Evolutionary conservation across 306 rosid species (phyloP).

Genomic region (Lathyrus tuberosus): DNA sequence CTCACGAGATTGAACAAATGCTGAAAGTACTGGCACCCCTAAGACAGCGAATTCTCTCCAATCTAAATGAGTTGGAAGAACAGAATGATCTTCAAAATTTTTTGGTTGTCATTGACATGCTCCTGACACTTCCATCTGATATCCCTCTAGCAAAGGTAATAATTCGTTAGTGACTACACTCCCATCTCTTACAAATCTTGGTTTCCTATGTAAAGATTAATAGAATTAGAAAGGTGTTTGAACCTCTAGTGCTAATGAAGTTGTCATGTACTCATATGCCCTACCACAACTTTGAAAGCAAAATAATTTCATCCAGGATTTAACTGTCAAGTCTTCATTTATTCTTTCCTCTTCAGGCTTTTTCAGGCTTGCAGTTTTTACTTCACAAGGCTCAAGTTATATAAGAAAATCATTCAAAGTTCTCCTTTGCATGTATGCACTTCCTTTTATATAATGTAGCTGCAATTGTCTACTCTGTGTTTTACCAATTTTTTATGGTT

Average conservation of each 20-base stretch:
- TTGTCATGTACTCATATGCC: slow-evolving; percentile 15
- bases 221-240: neutral
- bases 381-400: slow-evolving; percentile 55
- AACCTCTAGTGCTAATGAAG: slow-evolving; percentile 3
- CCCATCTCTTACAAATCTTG: slow-evolving; percentile 1
- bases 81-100: slow-evolving; percentile 66
- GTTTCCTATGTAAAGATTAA: neutral
- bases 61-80: slow-evolving; percentile 62
- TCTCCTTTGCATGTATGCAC: slow-evolving; percentile 58
- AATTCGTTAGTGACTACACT: slow-evolving; percentile 6
- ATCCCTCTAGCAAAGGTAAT: slow-evolving; percentile 86
- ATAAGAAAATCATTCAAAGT: slow-evolving; percentile 72
- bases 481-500: slow-evolving; percentile 34
- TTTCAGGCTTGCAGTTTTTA: slow-evolving; percentile 85
- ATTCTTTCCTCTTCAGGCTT: slow-evolving; percentile 56
- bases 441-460: slow-evolving; percentile 8
- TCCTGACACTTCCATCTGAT: slow-evolving; percentile 60
- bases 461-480: slow-evolving; percentile 17
- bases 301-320: neutral
- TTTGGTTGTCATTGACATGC: slow-evolving; percentile 66
- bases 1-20: slow-evolving; percentile 73
- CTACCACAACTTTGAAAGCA: neutral
- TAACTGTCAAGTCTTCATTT: slow-evolving; percentile 1
- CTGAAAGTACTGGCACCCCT: slow-evolving; percentile 66
- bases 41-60: slow-evolving; percentile 49